Evolutionary conservation across 768 basidiomycete genomes (phyloP).

Genomic region (Phanerochaete carnosa): DNA sequence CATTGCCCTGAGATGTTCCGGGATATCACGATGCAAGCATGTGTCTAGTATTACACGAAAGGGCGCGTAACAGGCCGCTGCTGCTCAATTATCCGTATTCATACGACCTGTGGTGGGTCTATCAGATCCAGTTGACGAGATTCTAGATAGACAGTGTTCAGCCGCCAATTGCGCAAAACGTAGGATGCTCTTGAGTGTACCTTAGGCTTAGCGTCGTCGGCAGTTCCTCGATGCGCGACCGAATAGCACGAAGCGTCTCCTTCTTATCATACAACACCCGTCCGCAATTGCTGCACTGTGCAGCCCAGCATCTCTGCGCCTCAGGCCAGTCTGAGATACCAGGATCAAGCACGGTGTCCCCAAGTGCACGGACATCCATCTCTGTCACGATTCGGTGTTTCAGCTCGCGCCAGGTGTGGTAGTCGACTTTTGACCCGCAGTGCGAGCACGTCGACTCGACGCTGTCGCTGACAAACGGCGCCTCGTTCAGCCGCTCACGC

Average conservation of each 20-base stretch:
- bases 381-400: conserved; percentile 54
- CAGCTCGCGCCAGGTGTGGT: conserved; percentile 63
- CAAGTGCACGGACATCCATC: conserved; percentile 56
- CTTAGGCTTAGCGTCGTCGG: conserved; percentile 27
- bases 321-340: conserved; percentile 56
- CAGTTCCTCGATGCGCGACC: conserved; percentile 50
- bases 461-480: conserved; percentile 53
- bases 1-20: no score
- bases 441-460: conserved; percentile 51
- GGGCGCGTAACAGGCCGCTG: no score
- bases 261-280: conserved; percentile 54
- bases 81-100: no score
- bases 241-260: conserved; percentile 51
- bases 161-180: no score
- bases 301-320: conserved; percentile 59
- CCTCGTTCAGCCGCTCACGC: conserved; percentile 45
- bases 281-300: conserved; percentile 50
- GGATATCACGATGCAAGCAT: no score
- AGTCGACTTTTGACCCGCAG: conserved; percentile 47
- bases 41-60: no score
- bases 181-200: neutral
- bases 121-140: neutral
- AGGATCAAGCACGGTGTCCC: conserved; percentile 49
- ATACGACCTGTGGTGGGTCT: neutral
- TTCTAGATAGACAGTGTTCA: neutral